A percentile compares a stretch with the other conserved stretches of the same genome.
Evolutionary conservation across 768 basidiomycete genomes (phyloP).

Genomic region (Lactifluus piperatus): DNA sequence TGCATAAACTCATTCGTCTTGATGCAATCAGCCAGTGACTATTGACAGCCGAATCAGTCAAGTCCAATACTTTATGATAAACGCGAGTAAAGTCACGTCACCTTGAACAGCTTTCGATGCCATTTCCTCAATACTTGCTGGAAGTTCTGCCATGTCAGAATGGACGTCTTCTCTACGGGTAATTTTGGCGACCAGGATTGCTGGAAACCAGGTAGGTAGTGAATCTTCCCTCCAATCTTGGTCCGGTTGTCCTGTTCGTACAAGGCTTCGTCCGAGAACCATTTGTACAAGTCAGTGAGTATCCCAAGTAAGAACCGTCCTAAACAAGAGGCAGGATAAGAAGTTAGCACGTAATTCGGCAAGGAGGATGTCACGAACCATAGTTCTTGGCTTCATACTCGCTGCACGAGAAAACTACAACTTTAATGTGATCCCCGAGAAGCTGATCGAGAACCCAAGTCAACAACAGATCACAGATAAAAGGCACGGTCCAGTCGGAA

Average conservation of each 20-base stretch:
- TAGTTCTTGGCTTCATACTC: constrained; percentile 96
- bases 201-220: constrained; percentile 64
- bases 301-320: constrained; percentile 84
- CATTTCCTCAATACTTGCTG: constrained; percentile 71
- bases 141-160: constrained; percentile 65
- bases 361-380: constrained; percentile 38
- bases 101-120: constrained; percentile 69
- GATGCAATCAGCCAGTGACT: constrained; percentile 79
- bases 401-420: constrained; percentile 85
- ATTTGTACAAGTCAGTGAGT: constrained; percentile 66
- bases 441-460: constrained; percentile 40
- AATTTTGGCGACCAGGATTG: constrained; percentile 41
- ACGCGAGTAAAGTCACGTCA: constrained; percentile 30
- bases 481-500: constrained; percentile 33
- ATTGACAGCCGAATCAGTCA: background rate
- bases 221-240: constrained; percentile 49
- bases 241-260: constrained; percentile 67
- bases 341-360: background rate
- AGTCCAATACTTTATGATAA: background rate
- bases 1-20: constrained; percentile 92
- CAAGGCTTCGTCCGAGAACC: constrained; percentile 68
- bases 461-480: background rate
- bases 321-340: constrained; percentile 26
- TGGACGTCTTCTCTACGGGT: constrained; percentile 36
- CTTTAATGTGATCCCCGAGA: constrained; percentile 75